Conservation (phyloP, 2,329 filamentous ascomycete genomes). For the Ceratocystis alfenasii region DNA sequence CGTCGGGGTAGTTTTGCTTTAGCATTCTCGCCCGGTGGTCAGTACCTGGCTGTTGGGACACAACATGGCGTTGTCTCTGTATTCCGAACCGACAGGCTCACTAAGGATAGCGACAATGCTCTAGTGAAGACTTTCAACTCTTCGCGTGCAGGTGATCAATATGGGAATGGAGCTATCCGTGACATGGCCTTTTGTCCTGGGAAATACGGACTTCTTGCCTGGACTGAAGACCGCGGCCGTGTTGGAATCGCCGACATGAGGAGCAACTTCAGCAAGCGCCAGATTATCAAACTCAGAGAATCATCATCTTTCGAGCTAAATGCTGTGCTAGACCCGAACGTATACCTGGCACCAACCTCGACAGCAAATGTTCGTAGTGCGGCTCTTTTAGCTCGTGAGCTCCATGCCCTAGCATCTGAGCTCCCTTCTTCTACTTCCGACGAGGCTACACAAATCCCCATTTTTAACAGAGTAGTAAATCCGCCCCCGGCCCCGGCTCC, state of each 20-base stretch:
- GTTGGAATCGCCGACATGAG: conserved; percentile 64
- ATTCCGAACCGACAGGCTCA: conserved; percentile 47
- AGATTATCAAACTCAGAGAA: conserved; percentile 56
- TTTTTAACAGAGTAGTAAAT: too few species aligned
- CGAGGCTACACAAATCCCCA: too few species aligned
- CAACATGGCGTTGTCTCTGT: conserved; percentile 71
- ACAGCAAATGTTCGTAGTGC: conserved; percentile 4
- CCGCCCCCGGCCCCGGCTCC: too few species aligned
- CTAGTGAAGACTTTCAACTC: conserved; percentile 67
- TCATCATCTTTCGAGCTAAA: conserved; percentile 25
- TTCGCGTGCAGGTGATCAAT: conserved; percentile 54
- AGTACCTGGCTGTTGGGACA: conserved; percentile 62
- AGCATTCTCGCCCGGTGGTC: conserved; percentile 61
- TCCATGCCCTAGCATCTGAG: background rate
- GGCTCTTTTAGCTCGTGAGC: conserved; percentile 10
- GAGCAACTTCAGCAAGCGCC: conserved; percentile 52
- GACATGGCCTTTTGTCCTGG: conserved; percentile 88
- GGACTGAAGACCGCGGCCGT: conserved; percentile 77
- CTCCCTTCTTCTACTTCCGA: background rate
- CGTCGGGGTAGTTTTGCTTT: conserved; percentile 63
- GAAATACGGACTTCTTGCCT: conserved; percentile 80
- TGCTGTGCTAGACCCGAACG: background rate
- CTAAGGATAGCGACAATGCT: conserved; percentile 39
- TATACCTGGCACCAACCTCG: background rate
- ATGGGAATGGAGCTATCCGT: conserved; percentile 59